Evolutionary conservation across 371 early-diverging fungal genomes (phyloP).

Genomic region (Dinochytrium kinnereticum): DNA sequence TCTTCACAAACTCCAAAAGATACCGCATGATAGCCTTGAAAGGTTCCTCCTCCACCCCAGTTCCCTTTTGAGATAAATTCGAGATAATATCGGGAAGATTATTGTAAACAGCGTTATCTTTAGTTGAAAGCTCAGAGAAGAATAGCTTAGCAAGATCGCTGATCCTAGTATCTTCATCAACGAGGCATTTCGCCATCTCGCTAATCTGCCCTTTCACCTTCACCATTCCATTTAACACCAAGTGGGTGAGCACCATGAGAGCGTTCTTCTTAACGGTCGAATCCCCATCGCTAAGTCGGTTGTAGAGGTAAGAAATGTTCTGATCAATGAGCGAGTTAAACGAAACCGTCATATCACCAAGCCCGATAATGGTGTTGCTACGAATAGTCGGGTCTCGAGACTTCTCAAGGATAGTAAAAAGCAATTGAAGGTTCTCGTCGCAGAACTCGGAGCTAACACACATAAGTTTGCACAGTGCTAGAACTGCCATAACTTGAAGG

Average conservation of each 20-base stretch:
- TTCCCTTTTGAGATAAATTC: constrained; percentile 60
- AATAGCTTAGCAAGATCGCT: constrained; percentile 90
- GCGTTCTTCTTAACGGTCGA: constrained; percentile 88
- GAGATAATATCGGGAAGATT: constrained; percentile 96
- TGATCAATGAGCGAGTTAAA: constrained; percentile 94
- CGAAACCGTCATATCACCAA: constrained; percentile 96
- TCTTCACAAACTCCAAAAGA: constrained; percentile 90
- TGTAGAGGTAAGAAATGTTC: constrained; percentile 90
- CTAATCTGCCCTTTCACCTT: constrained; percentile 97
- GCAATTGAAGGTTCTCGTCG: constrained; percentile 85
- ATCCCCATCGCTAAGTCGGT: constrained; percentile 81
- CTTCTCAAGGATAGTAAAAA: constrained; percentile 88
- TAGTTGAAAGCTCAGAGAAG: constrained; percentile 92
- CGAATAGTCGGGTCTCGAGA: constrained; percentile 71
- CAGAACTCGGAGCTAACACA: constrained; percentile 93
- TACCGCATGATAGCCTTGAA: constrained; percentile 92
- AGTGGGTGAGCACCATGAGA: constrained; percentile 95
- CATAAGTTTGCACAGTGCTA: constrained; percentile 94
- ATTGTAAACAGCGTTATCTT: constrained; percentile 98
- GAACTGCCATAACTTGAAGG: constrained; percentile 81
- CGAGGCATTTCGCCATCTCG: constrained; percentile 95
- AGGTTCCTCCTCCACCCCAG: constrained; percentile 72
- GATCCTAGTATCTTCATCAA: constrained; percentile 85
- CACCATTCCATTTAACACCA: constrained; percentile 97
- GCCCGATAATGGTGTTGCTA: constrained; percentile 86